Conservation (phyloP, 2,329 filamentous ascomycete genomes). For the Exophiala dermatitidis region DNA sequence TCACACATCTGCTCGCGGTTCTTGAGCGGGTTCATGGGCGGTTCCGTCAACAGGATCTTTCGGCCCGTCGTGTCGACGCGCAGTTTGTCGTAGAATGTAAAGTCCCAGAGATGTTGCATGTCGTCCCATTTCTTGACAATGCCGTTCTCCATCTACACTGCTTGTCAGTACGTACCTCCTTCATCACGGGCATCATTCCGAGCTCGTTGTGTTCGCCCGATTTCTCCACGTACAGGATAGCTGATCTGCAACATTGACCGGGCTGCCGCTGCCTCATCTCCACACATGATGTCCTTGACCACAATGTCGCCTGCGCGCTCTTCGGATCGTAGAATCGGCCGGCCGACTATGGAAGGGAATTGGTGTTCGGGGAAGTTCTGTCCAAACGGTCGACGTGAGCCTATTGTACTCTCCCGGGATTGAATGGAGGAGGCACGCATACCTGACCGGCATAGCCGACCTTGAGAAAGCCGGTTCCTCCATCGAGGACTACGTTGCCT, state of each 20-base stretch:
- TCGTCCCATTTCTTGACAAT: slow-evolving; percentile 99
- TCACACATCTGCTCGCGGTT: slow-evolving; percentile 98
- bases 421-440: slow-evolving; percentile 28
- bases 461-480: slow-evolving; percentile 98
- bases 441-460: slow-evolving; percentile 94
- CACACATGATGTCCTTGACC: slow-evolving; percentile 99
- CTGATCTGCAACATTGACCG: slow-evolving; percentile 97
- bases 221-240: slow-evolving; percentile 62
- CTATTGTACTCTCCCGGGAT: background rate
- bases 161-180: background rate
- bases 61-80: slow-evolving; percentile 80
- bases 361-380: slow-evolving; percentile 99
- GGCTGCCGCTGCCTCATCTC: slow-evolving; percentile 91
- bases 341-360: slow-evolving; percentile 95
- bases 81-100: slow-evolving; percentile 97
- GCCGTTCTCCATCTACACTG: slow-evolving; percentile 83
- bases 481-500: slow-evolving; percentile 74
- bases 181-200: background rate
- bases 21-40: slow-evolving; percentile 93
- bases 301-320: slow-evolving; percentile 68
- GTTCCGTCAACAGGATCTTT: slow-evolving; percentile 96
- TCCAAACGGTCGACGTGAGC: slow-evolving; percentile 14
- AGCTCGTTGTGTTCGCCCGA: background rate
- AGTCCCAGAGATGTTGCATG: slow-evolving; percentile 99
- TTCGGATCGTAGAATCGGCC: slow-evolving; percentile 93